Evolutionary conservation across 352 stramenopile species (phyloP).

Genomic region (Blastocystis sp.): DNA sequence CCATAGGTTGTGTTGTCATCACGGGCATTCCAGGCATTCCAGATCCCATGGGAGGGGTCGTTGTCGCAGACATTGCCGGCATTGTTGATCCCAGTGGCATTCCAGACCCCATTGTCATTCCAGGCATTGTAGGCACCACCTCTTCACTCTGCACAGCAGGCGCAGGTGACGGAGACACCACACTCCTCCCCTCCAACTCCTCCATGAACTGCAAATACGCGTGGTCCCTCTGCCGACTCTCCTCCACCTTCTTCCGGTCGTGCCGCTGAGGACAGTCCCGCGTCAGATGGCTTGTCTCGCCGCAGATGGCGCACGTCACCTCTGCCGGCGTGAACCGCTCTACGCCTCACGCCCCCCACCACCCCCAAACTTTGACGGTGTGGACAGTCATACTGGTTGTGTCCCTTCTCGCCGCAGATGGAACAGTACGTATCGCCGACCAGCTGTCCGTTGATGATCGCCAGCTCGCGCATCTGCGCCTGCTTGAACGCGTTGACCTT

Average conservation of each 20-base stretch:
- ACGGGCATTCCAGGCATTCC: neutral
- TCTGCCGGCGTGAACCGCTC: conserved; percentile 78
- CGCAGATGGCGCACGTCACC: conserved; percentile 82
- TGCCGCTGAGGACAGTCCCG: conserved; percentile 81
- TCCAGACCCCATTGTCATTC: neutral
- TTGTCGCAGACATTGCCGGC: neutral
- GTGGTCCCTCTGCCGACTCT: conserved; percentile 47
- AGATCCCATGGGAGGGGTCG: neutral
- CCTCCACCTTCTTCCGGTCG: conserved; percentile 70
- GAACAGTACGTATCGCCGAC: conserved; percentile 81
- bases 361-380: conserved; percentile 79
- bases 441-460: conserved; percentile 91
- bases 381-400: conserved; percentile 82
- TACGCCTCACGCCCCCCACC: conserved; percentile 44
- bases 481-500: conserved; percentile 89
- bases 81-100: neutral
- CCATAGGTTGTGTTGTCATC: neutral
- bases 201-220: conserved; percentile 60
- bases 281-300: conserved; percentile 82
- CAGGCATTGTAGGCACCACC: neutral
- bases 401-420: conserved; percentile 82
- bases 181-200: conserved; percentile 37
- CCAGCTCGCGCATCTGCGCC: conserved; percentile 93
- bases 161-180: neutral
- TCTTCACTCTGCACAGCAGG: neutral